Percentiles rank a stretch among this genome's conserved stretches.
Evolutionary conservation across 2,329 filamentous ascomycete species (phyloP).

Genomic region (Talaromyces sp.): DNA sequence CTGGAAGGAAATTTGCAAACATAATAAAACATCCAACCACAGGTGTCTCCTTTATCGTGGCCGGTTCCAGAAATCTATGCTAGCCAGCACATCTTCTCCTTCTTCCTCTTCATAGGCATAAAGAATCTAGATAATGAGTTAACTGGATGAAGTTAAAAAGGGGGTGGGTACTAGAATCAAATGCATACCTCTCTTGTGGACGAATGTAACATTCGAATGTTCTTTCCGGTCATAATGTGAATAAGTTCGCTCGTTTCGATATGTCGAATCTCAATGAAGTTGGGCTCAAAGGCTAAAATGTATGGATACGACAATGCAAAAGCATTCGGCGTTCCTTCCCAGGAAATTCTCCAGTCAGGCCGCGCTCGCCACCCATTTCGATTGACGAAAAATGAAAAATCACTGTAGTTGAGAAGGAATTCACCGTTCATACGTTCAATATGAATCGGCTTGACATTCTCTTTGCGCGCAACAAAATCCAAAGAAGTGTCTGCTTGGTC

Average conservation of each 20-base stretch:
- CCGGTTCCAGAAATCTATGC: conserved; percentile 91
- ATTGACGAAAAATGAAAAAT: conserved; percentile 99
- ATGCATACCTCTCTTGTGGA: conserved; percentile 85
- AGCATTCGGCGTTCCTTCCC: conserved; percentile 87
- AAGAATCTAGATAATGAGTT: conserved; percentile 62
- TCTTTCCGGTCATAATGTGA: conserved; percentile 93
- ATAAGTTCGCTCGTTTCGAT: conserved; percentile 88
- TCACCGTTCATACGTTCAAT: conserved; percentile 96
- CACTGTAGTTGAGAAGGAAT: conserved; percentile 95
- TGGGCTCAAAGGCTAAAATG: conserved; percentile 94
- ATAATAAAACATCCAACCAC: conserved; percentile 16
- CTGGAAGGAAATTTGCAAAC: conserved; percentile 33
- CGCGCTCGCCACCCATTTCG: conserved; percentile 94
- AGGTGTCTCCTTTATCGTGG: conserved; percentile 17
- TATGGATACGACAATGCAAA: conserved; percentile 96
- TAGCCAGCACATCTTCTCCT: conserved; percentile 88
- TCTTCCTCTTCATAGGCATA: conserved; percentile 96
- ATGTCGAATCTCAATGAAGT: conserved; percentile 94
- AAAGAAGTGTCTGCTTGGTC: conserved; percentile 97
- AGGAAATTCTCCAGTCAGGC: conserved; percentile 94
- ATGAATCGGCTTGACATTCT: conserved; percentile 90
- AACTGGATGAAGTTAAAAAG: conserved; percentile 19
- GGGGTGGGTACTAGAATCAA: background rate
- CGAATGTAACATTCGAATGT: conserved; percentile 95
- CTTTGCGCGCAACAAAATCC: conserved; percentile 91